Evolutionary conservation across 805 yeast species (phyloP), one percentile per base, ranked within the genome.

Genomic region (Candida nonsorbophila): DNA sequence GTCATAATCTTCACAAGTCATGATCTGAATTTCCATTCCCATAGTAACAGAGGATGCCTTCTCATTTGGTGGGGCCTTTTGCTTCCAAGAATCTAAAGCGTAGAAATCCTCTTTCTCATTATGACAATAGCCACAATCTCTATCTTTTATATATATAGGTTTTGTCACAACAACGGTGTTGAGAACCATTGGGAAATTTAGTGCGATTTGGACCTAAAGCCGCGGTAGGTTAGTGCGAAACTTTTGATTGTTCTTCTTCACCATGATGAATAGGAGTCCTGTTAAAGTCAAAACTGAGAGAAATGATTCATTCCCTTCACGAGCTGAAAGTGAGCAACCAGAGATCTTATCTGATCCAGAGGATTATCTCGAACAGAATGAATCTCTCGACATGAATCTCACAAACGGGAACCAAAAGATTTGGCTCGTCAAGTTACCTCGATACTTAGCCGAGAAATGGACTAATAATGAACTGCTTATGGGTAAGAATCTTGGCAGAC

Each of bases 381-480:
- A 82, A 56, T 69, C 84, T 9, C 67, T 88, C 17, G 94, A 92
- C 53, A 65, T 92, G 55, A 84, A 87, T 49, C 56, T 87, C 29
- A 38, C 66, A 1, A 62, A 66, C 17, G 74, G 79, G 10, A 67
- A 59, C 27, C 79, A 82, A 45, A 86, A 86, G 42, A 79, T 92
- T 23, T 92, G 97, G 98, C 65, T 92, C 14, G 95, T 92, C 14
- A 75, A 92, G 44, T 62, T 92, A 47, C 97, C 98, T 2, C 77
- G 84, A 48, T 86, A 86, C 47, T 62, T 92, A 37, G 82, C 94
- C 17, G 84, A 80, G 22, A 68, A 74, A 40, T 86, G 97, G 95
- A 70, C 77, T 30, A 69, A 80, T 38, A 69, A 39, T 16, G 34
- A 73, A 30, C 74, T 67, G 14, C 60, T 62, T 24, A 69, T 74